Conservation (phyloP, 495 filamentous ascomycete genomes). For the Mytilinidion resinicola region DNA sequence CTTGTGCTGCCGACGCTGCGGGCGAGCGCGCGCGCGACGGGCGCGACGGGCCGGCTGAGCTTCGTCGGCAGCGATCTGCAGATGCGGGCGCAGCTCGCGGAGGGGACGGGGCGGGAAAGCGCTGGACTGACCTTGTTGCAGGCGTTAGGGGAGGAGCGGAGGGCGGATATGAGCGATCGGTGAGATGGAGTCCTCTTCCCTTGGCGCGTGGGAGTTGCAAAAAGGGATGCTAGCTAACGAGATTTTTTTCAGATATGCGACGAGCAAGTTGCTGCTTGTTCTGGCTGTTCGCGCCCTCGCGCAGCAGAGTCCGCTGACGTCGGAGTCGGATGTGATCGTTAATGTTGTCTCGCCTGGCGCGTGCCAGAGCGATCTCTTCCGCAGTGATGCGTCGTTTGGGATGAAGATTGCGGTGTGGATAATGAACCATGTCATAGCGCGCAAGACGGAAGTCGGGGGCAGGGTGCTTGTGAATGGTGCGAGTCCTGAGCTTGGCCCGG, state of each 20-base stretch:
- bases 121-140: conserved; percentile 12
- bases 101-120: conserved; percentile 5
- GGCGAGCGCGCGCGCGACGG: conserved; percentile 15
- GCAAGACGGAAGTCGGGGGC: conserved; percentile 39
- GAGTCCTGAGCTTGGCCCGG: conserved; percentile 20
- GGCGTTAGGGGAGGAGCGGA: conserved; percentile 23
- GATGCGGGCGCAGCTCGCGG: conserved; percentile 25
- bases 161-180: conserved; percentile 27
- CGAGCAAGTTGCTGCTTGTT: conserved; percentile 29
- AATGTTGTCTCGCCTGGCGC: conserved; percentile 38
- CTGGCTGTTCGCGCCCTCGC: conserved; percentile 13
- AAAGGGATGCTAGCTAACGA: too few species aligned
- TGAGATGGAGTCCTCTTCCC: too few species aligned
- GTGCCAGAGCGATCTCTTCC: conserved; percentile 20
- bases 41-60: neutral
- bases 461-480: conserved; percentile 37
- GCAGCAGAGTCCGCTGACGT: conserved; percentile 17
- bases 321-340: conserved; percentile 30
- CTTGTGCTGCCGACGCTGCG: conserved; percentile 38
- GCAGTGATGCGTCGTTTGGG: too few species aligned
- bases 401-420: neutral
- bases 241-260: conserved; percentile 23
- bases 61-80: conserved; percentile 33
- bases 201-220: too few species aligned
- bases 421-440: conserved; percentile 13